Conservation (phyloP, 176 grass and related monocot genomes). For the Carex pumila region DNA sequence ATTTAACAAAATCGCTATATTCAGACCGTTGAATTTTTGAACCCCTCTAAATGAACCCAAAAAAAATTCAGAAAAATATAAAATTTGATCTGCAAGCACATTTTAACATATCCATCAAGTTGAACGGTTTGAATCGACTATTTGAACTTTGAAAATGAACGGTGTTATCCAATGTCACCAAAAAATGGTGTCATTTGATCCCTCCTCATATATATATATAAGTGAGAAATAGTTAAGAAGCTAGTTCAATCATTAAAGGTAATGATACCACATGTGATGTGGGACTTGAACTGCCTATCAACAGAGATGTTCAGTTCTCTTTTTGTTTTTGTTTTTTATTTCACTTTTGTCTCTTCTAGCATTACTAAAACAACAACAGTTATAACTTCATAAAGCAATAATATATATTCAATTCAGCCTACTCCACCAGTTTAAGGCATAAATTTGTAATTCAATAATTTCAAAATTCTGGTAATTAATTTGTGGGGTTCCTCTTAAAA, state of each 20-base stretch:
- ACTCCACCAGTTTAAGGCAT: not conserved
- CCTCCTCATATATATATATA: no score
- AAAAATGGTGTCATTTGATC: no score
- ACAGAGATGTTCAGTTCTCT: conserved; percentile 17
- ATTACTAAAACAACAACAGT: not conserved
- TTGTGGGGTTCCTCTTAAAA: not conserved
- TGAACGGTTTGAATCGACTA: no score
- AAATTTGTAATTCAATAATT: not conserved
- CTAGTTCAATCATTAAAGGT: conserved; percentile 6
- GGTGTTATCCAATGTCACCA: no score
- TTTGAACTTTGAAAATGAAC: no score
- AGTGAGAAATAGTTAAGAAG: not conserved
- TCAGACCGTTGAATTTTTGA: no score
- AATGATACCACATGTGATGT: conserved; percentile 16
- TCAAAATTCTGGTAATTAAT: not conserved
- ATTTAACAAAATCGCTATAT: no score
- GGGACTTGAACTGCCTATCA: not conserved
- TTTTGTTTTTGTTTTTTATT: not conserved
- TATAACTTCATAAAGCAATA: not conserved
- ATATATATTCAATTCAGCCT: not conserved
- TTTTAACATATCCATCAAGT: no score
- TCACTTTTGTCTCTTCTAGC: not conserved
- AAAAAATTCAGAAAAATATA: no score
- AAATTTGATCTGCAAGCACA: no score
- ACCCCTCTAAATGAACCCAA: no score